Evolutionary conservation across 2,329 filamentous ascomycete species (phyloP).

Genomic region (Clonostachys chloroleuca): DNA sequence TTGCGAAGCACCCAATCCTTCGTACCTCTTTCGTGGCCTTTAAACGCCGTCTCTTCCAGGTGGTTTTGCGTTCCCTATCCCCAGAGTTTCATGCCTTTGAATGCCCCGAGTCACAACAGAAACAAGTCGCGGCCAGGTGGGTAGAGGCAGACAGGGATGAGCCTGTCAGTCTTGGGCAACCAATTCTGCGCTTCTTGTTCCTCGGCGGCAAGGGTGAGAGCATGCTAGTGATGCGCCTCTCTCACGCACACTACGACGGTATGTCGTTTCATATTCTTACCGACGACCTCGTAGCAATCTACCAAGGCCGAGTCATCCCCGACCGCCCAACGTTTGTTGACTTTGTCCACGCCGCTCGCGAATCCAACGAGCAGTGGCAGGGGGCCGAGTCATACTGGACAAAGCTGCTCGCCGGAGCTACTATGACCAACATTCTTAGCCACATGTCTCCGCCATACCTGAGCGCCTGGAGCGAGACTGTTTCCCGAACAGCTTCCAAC

Average conservation of each 20-base stretch:
- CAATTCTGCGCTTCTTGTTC: background rate
- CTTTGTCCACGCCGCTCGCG: background rate
- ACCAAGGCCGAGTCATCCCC: background rate
- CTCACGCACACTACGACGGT: constrained; percentile 13
- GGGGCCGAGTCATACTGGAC: constrained; percentile 29
- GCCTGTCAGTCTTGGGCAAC: background rate
- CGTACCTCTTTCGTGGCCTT: constrained; percentile 7
- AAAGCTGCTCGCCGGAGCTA: constrained; percentile 25
- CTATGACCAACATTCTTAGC: background rate
- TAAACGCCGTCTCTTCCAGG: constrained; percentile 7
- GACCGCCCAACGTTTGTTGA: background rate
- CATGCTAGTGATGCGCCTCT: constrained; percentile 8
- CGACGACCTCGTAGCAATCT: background rate
- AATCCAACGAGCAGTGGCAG: background rate
- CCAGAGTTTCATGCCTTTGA: constrained; percentile 1
- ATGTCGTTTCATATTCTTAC: constrained; percentile 8
- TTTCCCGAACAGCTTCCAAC: background rate
- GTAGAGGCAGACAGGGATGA: background rate
- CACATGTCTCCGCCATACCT: background rate
- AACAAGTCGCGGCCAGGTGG: constrained; percentile 1
- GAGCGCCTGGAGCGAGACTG: background rate
- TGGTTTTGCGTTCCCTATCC: constrained; percentile 4
- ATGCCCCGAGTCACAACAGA: constrained; percentile 2
- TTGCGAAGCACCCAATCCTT: constrained; percentile 3
- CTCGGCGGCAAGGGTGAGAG: background rate